Evolutionary conservation across 495 filamentous ascomycete genomes (phyloP), one percentile per base, ranked within the genome.

Genomic region (Chaetomidium leptoderma): DNA sequence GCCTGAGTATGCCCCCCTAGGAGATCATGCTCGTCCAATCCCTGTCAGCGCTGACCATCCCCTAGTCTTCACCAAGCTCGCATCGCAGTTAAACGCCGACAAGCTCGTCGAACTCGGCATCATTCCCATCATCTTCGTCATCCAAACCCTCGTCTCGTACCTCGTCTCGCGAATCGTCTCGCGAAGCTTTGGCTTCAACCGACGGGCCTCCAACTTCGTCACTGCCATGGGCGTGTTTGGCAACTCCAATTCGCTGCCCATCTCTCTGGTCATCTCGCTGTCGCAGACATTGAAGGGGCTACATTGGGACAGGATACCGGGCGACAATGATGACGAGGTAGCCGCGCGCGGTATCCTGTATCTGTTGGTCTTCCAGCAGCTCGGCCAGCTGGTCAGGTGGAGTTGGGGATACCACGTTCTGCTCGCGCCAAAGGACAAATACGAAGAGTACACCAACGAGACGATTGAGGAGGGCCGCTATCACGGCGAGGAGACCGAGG

Each of bases 141-240:
- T 92, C 13, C 92, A 95, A 72, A 95, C 90, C 0, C 53, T 83
- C 1, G 84, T 97, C 26, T 96, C 91, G 14, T 97, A 90, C 70
- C 33, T 81, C 5, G 88, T 90, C 60, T 83, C 92, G 2, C 73
- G 83, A 9, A 60, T 75, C 4, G 80, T 97, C 29, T 79, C 88
- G 13, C 86, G 81, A 74, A 76, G 83, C 51, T 95, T 88, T 64
- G 77, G 88, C 4, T 90, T 98, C 73, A 81, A 83, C 65, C 92
- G 89, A 67, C 80, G 91, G 55, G 86, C 89, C 40, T 80, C 85
- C 43, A 97, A 97, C 70, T 98, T 97, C 66, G 88, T 98, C 44
- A 86, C 90, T 49, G 93, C 93, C 37, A 98, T 97, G 93, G 90
- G 86, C 47, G 93, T 98, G 36, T 98, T 98, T 69, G 93, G 92